Percentiles rank a stretch among this genome's conserved stretches.
These are phyloP conservation scores for Hypoxylon fragiforme DNA, from an alignment of 495 filamentous ascomycete species.

Conservation along the genomic window DNA sequence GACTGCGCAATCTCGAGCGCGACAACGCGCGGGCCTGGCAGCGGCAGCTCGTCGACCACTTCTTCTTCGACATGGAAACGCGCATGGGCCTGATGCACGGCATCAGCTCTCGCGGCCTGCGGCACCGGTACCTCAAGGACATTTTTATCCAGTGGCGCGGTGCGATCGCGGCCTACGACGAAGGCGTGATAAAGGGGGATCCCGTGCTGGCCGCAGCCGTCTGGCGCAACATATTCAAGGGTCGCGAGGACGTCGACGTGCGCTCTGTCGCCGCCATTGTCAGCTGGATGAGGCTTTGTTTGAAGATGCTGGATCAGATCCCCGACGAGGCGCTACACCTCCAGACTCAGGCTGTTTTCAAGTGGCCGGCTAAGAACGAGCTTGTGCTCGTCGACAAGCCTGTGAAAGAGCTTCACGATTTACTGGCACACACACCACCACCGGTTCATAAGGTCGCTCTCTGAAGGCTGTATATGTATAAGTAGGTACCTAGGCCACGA, in stretches of 20 bases:
- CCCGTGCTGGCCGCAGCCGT: constrained; percentile 83
- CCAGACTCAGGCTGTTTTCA: constrained; percentile 40
- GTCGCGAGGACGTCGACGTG: constrained; percentile 69
- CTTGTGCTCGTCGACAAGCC: constrained; percentile 47
- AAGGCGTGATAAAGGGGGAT: constrained; percentile 80
- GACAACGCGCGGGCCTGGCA: constrained; percentile 45
- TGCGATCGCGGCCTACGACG: constrained; percentile 79
- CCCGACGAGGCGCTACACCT: constrained; percentile 56
- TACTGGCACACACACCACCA: constrained; percentile 14
- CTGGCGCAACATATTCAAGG: constrained; percentile 93
- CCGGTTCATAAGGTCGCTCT: constrained; percentile 16
- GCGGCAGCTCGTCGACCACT: constrained; percentile 74
- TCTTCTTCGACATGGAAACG: constrained; percentile 88
- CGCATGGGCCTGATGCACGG: constrained; percentile 76
- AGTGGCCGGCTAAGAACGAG: constrained; percentile 47
- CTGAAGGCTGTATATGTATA: constrained; percentile 3
- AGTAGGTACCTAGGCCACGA: constrained; percentile 2
- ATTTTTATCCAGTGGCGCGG: constrained; percentile 92
- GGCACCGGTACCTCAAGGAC: constrained; percentile 89
- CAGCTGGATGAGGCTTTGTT: constrained; percentile 71
- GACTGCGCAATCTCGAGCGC: constrained; percentile 74
- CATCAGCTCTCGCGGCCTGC: constrained; percentile 62
- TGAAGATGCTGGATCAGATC: constrained; percentile 65
- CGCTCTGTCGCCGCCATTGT: constrained; percentile 72
- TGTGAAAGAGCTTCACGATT: constrained; percentile 25